Conservation (phyloP, 257 asterid genomes). For the Ballota nigra region DNA sequence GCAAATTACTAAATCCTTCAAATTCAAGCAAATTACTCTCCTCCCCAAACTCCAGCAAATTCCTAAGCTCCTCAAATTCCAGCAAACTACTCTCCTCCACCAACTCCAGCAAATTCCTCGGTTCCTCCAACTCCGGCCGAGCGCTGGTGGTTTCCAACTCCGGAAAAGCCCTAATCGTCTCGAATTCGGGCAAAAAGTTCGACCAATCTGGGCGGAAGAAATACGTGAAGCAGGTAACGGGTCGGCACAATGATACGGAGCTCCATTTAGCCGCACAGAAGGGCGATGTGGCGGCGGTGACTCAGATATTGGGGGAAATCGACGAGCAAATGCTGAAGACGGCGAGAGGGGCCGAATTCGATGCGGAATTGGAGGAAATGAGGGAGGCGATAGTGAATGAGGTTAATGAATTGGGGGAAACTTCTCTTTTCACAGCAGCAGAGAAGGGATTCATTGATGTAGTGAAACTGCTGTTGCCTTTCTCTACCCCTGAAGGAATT, state of each 20-base stretch:
- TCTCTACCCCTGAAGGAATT: constrained; percentile 33
- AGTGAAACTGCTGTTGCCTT: constrained; percentile 37
- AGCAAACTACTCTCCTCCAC: constrained; percentile 47
- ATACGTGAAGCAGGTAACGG: constrained; percentile 92
- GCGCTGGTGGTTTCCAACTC: constrained; percentile 63
- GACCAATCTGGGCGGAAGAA: constrained; percentile 61
- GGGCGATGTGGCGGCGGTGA: constrained; percentile 70
- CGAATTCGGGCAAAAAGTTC: constrained; percentile 46
- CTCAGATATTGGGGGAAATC: constrained; percentile 61
- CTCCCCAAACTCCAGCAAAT: constrained; percentile 55
- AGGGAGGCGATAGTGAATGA: constrained; percentile 44
- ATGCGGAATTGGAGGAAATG: constrained; percentile 44
- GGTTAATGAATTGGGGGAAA: constrained; percentile 45
- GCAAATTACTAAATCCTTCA: constrained; percentile 35
- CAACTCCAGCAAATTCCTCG: constrained; percentile 43
- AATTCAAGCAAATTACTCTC: constrained; percentile 34
- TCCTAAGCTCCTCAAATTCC: constrained; percentile 38
- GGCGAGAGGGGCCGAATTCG: constrained; percentile 35
- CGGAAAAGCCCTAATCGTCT: constrained; percentile 45
- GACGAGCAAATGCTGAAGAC: constrained; percentile 41
- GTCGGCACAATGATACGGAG: constrained; percentile 86
- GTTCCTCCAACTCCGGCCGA: constrained; percentile 19
- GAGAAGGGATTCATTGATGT: constrained; percentile 39
- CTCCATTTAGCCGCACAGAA: constrained; percentile 85
- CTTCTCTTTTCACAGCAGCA: constrained; percentile 44